Conservation (phyloP, 2,329 filamentous ascomycete species). For the Xylaria digitata region DNA sequence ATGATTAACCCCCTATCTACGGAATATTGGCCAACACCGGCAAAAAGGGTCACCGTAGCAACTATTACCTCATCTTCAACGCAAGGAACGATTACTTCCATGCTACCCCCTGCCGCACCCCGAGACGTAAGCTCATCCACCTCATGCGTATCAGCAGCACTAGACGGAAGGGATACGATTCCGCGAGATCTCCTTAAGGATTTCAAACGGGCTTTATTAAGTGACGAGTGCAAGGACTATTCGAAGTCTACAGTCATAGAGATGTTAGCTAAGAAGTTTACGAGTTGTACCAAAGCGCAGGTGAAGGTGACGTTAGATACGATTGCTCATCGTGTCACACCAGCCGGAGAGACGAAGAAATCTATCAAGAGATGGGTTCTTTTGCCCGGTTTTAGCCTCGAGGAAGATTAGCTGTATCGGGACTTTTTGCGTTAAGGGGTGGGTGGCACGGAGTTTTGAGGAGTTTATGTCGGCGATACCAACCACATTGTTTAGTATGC, state of each 20-base stretch:
- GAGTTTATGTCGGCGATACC: slow-evolving; percentile 30
- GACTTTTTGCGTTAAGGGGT: slow-evolving; percentile 19
- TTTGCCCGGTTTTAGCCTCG: slow-evolving; percentile 34
- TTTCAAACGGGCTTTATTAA: slow-evolving; percentile 77
- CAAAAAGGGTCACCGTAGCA: slow-evolving; percentile 50
- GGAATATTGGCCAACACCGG: slow-evolving; percentile 74
- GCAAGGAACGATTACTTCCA: slow-evolving; percentile 34
- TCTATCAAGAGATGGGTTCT: slow-evolving; percentile 63
- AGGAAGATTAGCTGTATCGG: slow-evolving; percentile 5
- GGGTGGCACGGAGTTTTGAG: slow-evolving; percentile 27
- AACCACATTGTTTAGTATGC: slow-evolving; percentile 21
- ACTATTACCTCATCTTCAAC: slow-evolving; percentile 25
- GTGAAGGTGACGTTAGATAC: slow-evolving; percentile 77
- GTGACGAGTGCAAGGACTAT: slow-evolving; percentile 67
- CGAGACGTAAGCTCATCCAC: slow-evolving; percentile 32
- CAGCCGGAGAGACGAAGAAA: slow-evolving; percentile 62
- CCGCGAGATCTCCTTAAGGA: slow-evolving; percentile 69
- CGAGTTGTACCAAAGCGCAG: slow-evolving; percentile 74
- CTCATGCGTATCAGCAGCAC: slow-evolving; percentile 16
- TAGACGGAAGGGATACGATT: slow-evolving; percentile 57
- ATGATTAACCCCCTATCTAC: slow-evolving; percentile 87
- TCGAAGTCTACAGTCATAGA: slow-evolving; percentile 81
- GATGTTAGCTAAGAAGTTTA: slow-evolving; percentile 78
- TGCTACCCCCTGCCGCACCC: slow-evolving; percentile 42
- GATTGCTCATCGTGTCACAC: slow-evolving; percentile 68